Conservation (phyloP, 148 eudicot species). For the Rhododendron ovatum region DNA sequence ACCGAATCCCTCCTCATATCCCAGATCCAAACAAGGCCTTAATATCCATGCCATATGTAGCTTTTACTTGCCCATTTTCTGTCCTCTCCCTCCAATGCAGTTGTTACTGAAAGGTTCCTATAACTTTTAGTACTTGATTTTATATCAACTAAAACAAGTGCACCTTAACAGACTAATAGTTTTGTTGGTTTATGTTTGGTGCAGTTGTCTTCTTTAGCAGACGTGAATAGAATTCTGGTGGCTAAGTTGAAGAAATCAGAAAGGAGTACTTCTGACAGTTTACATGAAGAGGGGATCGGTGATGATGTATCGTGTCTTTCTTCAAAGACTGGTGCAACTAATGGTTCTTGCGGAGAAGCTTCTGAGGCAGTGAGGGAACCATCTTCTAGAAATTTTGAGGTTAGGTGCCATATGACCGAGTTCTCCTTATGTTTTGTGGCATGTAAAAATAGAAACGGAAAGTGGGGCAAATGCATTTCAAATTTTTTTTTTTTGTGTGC, state of each 20-base stretch:
- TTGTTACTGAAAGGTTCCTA: not conserved
- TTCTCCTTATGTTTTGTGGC: not conserved
- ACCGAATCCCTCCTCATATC: not conserved
- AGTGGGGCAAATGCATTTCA: not conserved
- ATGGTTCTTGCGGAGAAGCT: slow-evolving; percentile 7
- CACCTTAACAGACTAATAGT: not conserved
- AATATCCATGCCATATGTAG: not conserved
- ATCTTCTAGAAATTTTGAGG: slow-evolving; percentile 44
- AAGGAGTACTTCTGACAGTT: slow-evolving; percentile 15
- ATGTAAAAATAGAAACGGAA: not conserved
- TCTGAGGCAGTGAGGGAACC: slow-evolving; percentile 19
- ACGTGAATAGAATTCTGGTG: slow-evolving; percentile 58
- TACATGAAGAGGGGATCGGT: slow-evolving; percentile 13
- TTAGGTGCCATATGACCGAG: slow-evolving; percentile 12
- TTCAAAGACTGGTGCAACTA: slow-evolving; percentile 12
- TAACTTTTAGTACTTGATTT: not conserved
- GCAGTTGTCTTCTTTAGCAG: slow-evolving; percentile 58
- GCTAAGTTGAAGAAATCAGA: slow-evolving; percentile 45
- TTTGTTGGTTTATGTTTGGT: slow-evolving; percentile 9
- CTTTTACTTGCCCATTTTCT: not conserved
- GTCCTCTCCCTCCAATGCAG: not conserved
- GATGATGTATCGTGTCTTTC: slow-evolving; percentile 19
- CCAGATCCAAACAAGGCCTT: not conserved
- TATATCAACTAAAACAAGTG: not conserved
- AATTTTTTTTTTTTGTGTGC: not conserved